A percentile compares a stretch with the other conserved stretches of the same genome.
Conservation (phyloP, 257 asterid species). For the Lavandula angustifolia region DNA sequence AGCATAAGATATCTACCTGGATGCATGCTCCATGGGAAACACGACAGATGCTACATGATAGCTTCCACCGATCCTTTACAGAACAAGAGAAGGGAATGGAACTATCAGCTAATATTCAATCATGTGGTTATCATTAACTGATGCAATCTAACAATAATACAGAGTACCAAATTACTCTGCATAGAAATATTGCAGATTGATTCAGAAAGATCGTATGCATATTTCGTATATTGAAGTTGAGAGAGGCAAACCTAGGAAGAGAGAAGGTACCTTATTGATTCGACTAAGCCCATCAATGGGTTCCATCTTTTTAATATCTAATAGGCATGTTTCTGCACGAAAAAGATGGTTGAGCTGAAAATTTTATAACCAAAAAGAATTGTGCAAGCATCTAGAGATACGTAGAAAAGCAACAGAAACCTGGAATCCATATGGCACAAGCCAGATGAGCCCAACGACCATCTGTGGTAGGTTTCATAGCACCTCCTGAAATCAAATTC, state of each 20-base stretch:
- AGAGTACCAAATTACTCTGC: constrained; percentile 5
- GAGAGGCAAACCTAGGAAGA: constrained; percentile 25
- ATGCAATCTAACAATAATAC: constrained; percentile 15
- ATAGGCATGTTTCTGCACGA: constrained; percentile 86
- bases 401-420: constrained; percentile 38
- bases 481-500: constrained; percentile 74
- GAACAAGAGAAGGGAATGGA: constrained; percentile 27
- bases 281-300: constrained; percentile 91
- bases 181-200: constrained; percentile 15
- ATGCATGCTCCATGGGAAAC: constrained; percentile 98
- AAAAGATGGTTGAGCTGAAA: constrained; percentile 27
- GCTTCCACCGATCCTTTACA: constrained; percentile 95
- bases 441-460: constrained; percentile 99
- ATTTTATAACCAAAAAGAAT: constrained; percentile 10
- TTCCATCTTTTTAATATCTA: constrained; percentile 90
- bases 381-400: neutral
- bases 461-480: constrained; percentile 98
- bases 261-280: constrained; percentile 71
- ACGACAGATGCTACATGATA: constrained; percentile 83
- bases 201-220: constrained; percentile 19
- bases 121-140: constrained; percentile 5
- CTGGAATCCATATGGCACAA: constrained; percentile 99
- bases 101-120: constrained; percentile 27
- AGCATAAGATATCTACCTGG: constrained; percentile 60
- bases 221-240: neutral